Conservation (phyloP, 306 rosid genomes). For the Fragaria ananassa region DNA sequence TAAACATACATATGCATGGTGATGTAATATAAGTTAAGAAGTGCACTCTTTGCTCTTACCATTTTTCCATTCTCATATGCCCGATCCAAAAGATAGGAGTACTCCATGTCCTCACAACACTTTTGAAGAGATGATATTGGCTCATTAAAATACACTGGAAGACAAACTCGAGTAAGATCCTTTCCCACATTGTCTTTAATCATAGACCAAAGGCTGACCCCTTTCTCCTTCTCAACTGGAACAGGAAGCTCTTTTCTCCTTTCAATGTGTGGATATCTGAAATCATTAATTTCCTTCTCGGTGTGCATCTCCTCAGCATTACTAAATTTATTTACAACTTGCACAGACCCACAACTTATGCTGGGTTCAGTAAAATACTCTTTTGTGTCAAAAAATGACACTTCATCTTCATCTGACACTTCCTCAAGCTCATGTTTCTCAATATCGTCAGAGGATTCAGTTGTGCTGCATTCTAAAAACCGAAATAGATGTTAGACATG, state of each 20-base stretch:
- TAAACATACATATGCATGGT: neutral
- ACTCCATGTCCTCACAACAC: conserved; percentile 93
- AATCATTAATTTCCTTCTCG: conserved; percentile 30
- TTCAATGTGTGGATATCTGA: conserved; percentile 41
- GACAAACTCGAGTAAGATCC: conserved; percentile 93
- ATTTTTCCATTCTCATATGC: conserved; percentile 84
- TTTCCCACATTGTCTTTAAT: conserved; percentile 98
- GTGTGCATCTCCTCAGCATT: conserved; percentile 41
- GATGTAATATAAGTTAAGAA: conserved; percentile 7
- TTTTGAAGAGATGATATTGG: conserved; percentile 97
- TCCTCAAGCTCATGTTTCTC: conserved; percentile 90
- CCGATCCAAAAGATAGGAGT: conserved; percentile 79
- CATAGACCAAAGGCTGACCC: conserved; percentile 95
- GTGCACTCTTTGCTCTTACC: conserved; percentile 39
- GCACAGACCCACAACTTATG: conserved; percentile 39
- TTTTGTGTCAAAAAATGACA: conserved; percentile 60
- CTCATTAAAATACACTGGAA: conserved; percentile 97
- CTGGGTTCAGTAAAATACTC: conserved; percentile 67
- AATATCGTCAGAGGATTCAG: conserved; percentile 86
- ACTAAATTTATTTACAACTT: conserved; percentile 34
- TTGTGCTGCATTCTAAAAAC: conserved; percentile 82
- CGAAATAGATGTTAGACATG: conserved; percentile 22
- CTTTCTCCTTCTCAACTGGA: conserved; percentile 94
- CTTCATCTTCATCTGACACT: conserved; percentile 83
- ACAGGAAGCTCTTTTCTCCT: conserved; percentile 86